phyloP scores from a whole-genome alignment of 768 basidiomycete species.

The Suillus discolor region DNA sequence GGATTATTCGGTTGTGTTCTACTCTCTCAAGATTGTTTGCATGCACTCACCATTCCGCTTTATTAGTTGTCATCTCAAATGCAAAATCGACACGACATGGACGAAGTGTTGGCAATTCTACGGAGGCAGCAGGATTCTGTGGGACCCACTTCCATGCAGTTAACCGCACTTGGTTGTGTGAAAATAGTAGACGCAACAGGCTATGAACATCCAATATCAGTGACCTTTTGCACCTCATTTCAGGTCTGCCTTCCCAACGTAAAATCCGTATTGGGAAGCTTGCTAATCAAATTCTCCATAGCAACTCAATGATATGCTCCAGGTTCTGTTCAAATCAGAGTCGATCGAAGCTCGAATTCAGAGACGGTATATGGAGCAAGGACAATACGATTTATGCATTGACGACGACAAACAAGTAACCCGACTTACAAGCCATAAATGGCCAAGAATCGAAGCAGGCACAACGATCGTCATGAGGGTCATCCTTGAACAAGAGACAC shows the following conservation, averaged over 20 bases:
- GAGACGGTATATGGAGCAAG: slow-evolving; percentile 27
- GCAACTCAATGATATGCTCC: slow-evolving; percentile 26
- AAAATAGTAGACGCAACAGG: slow-evolving; percentile 29
- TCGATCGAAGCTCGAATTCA: slow-evolving; percentile 24
- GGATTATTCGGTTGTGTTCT: not conserved
- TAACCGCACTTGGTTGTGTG: slow-evolving; percentile 13
- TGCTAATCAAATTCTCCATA: not conserved
- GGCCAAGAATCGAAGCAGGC: slow-evolving; percentile 29
- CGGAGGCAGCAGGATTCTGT: too few species aligned
- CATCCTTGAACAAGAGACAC: slow-evolving; percentile 19
- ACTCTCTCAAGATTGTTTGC: not conserved
- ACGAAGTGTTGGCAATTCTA: too few species aligned
- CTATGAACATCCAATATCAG: slow-evolving; percentile 22
- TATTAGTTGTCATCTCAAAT: not conserved
- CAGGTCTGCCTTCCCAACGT: slow-evolving; percentile 16
- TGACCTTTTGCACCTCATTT: slow-evolving; percentile 28
- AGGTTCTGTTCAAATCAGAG: slow-evolving; percentile 17
- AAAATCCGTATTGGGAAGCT: not conserved
- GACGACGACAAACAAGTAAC: slow-evolving; percentile 24
- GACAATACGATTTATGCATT: slow-evolving; percentile 28
- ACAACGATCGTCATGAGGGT: slow-evolving; percentile 30
- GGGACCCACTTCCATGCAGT: not conserved
- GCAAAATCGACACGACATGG: too few species aligned
- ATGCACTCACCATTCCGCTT: not conserved
- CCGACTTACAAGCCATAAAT: slow-evolving; percentile 25